Evolutionary conservation across 768 basidiomycete genomes (phyloP).

Genomic region (Tricholoma furcatifolium): DNA sequence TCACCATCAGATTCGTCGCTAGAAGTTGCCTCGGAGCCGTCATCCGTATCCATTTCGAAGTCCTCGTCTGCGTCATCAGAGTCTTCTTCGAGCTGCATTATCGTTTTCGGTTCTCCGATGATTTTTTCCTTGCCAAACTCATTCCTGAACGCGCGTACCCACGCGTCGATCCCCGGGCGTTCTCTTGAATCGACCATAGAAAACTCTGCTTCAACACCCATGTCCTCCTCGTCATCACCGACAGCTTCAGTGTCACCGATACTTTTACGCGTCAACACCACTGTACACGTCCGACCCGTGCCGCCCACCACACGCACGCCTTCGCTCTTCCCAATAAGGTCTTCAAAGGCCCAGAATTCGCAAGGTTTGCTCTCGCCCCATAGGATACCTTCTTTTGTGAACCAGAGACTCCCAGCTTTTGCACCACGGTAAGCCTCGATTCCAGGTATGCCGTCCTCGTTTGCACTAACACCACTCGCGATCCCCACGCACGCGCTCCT

Average conservation of each 20-base stretch:
- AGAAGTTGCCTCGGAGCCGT: slow-evolving; percentile 29
- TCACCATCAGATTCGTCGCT: slow-evolving; percentile 27
- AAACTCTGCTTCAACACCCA: slow-evolving; percentile 63
- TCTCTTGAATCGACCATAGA: slow-evolving; percentile 72
- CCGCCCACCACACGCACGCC: slow-evolving; percentile 58
- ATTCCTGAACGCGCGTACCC: slow-evolving; percentile 59
- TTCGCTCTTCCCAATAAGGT: slow-evolving; percentile 49
- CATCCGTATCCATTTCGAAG: slow-evolving; percentile 37
- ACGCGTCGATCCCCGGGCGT: slow-evolving; percentile 60
- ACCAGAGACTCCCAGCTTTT: slow-evolving; percentile 72
- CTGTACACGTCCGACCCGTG: slow-evolving; percentile 65
- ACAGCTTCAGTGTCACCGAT: slow-evolving; percentile 12
- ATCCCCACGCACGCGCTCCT: slow-evolving; percentile 48
- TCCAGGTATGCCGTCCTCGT: slow-evolving; percentile 51
- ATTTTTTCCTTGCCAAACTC: slow-evolving; percentile 49
- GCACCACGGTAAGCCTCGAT: slow-evolving; percentile 72
- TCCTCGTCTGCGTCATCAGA: slow-evolving; percentile 48
- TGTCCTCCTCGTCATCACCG: slow-evolving; percentile 34
- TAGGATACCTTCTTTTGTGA: slow-evolving; percentile 63
- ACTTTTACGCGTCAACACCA: slow-evolving; percentile 47
- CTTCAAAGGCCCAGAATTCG: slow-evolving; percentile 69
- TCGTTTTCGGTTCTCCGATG: slow-evolving; percentile 24
- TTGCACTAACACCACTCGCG: slow-evolving; percentile 31
- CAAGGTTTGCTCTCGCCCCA: slow-evolving; percentile 78
- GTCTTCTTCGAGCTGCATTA: slow-evolving; percentile 35